Conservation (phyloP, 2,329 filamentous ascomycete species). For the Alternaria ventricosa region DNA sequence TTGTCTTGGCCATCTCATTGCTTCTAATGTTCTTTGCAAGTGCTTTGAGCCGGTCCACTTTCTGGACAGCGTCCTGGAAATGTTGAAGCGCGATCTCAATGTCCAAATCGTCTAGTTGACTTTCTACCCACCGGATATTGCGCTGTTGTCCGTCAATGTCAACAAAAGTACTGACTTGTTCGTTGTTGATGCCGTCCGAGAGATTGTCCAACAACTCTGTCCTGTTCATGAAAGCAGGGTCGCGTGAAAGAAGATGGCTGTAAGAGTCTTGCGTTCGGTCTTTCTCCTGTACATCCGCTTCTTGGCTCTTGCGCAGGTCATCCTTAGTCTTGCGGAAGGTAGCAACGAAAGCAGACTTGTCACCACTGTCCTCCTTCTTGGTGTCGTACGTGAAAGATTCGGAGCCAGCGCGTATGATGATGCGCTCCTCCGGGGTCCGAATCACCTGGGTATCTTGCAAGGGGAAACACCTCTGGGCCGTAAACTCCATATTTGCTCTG, state of each 20-base stretch:
- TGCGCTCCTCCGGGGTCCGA: conserved; percentile 69
- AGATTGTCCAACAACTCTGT: conserved; percentile 79
- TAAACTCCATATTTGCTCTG: conserved; percentile 66
- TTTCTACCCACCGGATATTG: conserved; percentile 93
- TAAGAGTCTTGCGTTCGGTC: conserved; percentile 85
- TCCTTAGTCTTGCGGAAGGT: conserved; percentile 94
- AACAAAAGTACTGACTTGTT: conserved; percentile 76
- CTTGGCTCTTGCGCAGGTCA: conserved; percentile 82
- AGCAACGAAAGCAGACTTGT: conserved; percentile 81
- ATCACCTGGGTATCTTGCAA: conserved; percentile 91
- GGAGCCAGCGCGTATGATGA: conserved; percentile 87
- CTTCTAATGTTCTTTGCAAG: conserved; percentile 82
- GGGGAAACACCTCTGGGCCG: conserved; percentile 94
- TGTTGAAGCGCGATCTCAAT: conserved; percentile 92
- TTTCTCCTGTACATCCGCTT: conserved; percentile 85
- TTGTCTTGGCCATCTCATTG: conserved; percentile 86
- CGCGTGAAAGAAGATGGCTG: conserved; percentile 82
- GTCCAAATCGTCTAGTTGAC: conserved; percentile 93
- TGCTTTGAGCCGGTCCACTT: conserved; percentile 83
- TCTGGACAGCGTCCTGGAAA: conserved; percentile 82
- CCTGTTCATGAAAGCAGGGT: conserved; percentile 78
- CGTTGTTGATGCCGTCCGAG: conserved; percentile 71
- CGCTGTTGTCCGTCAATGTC: conserved; percentile 97
- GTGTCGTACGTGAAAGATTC: conserved; percentile 96
- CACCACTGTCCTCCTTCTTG: conserved; percentile 77